Evolutionary conservation across 78 protist species (phyloP), one percentile per base, ranked within the genome.

Genomic region (Acrasis kona): DNA sequence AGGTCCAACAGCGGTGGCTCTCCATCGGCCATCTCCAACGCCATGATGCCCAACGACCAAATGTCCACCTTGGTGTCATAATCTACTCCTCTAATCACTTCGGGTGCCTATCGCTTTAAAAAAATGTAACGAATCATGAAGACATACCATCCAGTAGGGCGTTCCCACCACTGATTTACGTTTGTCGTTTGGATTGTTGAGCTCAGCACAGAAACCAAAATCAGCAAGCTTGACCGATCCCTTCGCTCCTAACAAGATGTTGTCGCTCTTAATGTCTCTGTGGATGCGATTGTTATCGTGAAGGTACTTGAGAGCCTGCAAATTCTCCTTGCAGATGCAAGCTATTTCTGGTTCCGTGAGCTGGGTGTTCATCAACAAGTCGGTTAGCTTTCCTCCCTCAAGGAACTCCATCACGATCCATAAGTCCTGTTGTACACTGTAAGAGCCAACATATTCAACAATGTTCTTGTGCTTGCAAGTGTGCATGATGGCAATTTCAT

Each of bases 101-200:
- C 98, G 0, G 97, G 95, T 10, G 95, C 95, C 97, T 91, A 91
- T 95, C 97, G 91, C 77, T 93, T 91, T 7, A 92, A 93, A 29
- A 2, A 67, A 67, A 6, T 65, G 72, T 3, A 12, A 19, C 19
- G 12, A 19, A 19, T 19, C 61, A 19, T 19, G 19, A 19, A 19
- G 19, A 42, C 61, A 12, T 19, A 42, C 19, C 71, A 67, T 12
- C 19, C 19, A 12, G 32, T 12, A n/a, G 32, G 65, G 4, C 8
- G 81, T 72, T 2, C 71, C 81, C 39, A 92, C 96, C 38, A 92
- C 92, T 2, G 96, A 85, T 35, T 92, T 82, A 1, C 98, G 66
- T 67, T 73, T n/a, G 38, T 42, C 10, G 50, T 61, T 65, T 70
- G 90, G 91, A 31, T 88, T 83, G 10, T 94, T 88, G 57, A 93